phyloP scores from a whole-genome alignment of 1,284 basidiomycete species.

The Cerrena zonata region DNA sequence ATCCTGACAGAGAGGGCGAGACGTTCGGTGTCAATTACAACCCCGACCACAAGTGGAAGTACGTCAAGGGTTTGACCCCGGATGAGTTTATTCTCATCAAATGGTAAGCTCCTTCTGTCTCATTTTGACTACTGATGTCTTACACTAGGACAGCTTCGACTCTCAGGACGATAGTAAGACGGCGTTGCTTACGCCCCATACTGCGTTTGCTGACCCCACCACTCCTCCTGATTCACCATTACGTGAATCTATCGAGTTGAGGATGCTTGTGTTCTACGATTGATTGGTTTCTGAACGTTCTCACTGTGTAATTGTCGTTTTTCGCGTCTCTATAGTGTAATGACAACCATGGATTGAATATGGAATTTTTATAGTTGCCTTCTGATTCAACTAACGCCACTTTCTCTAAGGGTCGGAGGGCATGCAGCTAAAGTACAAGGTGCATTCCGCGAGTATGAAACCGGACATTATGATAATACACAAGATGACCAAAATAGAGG shows the following conservation, averaged over 20 bases:
- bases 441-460: too few species aligned
- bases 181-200: conserved; percentile 53
- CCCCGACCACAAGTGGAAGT: conserved; percentile 58
- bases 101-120: conserved; percentile 53
- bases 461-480: too few species aligned
- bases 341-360: too few species aligned
- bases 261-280: conserved; percentile 58
- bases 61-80: conserved; percentile 53
- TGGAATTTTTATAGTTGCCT: too few species aligned
- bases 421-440: too few species aligned
- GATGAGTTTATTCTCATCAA: conserved; percentile 64
- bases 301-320: too few species aligned
- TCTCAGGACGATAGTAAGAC: conserved; percentile 47
- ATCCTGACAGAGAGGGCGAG: conserved; percentile 53
- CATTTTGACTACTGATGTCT: too few species aligned
- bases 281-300: too few species aligned
- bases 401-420: too few species aligned
- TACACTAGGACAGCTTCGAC: conserved; percentile 38
- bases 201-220: conserved; percentile 50
- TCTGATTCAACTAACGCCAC: too few species aligned
- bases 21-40: conserved; percentile 50
- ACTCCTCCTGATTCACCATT: conserved; percentile 46
- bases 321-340: too few species aligned
- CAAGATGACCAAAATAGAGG: too few species aligned
- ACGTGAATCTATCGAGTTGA: conserved; percentile 55